These are phyloP conservation scores for Fusarium sp. DNA, from an alignment of 2,329 filamentous ascomycete genomes.

Conservation along the genomic window DNA sequence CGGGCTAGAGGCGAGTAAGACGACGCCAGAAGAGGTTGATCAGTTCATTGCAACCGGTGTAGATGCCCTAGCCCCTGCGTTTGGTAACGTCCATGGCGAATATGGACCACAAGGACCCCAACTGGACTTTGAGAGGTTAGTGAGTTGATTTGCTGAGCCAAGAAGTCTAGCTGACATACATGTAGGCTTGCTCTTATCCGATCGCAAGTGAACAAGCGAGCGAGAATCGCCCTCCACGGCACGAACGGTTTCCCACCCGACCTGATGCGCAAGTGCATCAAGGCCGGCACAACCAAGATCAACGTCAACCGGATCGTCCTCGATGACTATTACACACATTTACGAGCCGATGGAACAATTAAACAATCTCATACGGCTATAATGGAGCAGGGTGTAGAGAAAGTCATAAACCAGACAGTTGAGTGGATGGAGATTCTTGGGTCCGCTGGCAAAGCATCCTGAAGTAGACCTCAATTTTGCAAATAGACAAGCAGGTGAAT, in stretches of 20 bases:
- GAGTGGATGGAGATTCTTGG: conserved; percentile 1
- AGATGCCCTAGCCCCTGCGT: conserved; percentile 80
- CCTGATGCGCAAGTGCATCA: not conserved
- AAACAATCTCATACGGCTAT: not conserved
- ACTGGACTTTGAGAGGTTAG: conserved; percentile 45
- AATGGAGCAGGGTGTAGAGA: not conserved
- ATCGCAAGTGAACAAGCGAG: not conserved
- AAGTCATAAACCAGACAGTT: not conserved
- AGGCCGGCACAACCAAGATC: not conserved
- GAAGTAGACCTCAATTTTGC: too few relatives aligned
- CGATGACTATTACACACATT: not conserved
- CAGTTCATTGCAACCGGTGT: conserved; percentile 81
- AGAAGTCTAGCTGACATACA: not conserved
- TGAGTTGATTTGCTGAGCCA: not conserved
- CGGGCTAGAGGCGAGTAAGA: conserved; percentile 66
- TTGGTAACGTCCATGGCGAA: conserved; percentile 83
- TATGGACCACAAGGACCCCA: conserved; percentile 73
- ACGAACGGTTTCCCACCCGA: not conserved
- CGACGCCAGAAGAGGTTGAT: conserved; percentile 77
- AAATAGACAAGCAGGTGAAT: too few relatives aligned
- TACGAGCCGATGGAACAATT: not conserved
- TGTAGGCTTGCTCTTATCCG: not conserved
- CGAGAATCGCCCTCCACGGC: not conserved
- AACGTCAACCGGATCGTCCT: not conserved
- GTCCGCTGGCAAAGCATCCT: not conserved